Base-by-base conservation (phyloP, 345 rosid genomes). In the Zanthoxylum bungeanum region DNA sequence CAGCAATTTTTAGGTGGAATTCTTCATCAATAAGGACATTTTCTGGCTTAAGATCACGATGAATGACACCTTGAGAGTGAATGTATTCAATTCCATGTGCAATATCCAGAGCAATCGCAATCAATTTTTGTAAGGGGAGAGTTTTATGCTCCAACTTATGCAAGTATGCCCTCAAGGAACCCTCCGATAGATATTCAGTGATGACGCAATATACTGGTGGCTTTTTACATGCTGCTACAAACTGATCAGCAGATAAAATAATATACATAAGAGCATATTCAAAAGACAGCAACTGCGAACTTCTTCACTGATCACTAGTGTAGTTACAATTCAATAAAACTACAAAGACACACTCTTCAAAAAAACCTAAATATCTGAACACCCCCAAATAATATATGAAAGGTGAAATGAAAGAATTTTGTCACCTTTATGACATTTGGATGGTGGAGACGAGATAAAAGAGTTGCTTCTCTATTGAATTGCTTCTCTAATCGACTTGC, bases 31-130 rank as follows among this genome's bases (percentile, higher is more conserved):
- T 84, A 46, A 96, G 90, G 66, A 96, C 72, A 65, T 96, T 96
- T 73, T 96, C 99, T 0, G 99, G 99, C 80, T 96, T 96, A 75
- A 96, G 97, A 83, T 96, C 99, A 9, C 99, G 91, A 71, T 96
- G 99, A 67, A 93, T 91, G 76, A 96, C 73, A 62, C 86, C 94
- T 51, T 82, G 90, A 39, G 97, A 91, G 75, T 96, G 99, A 51
- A 96, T 86, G 70, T 88, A 96, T 55, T 91, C 95, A 98, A 96
- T 91, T 64, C 97, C 99, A 30, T 76, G 89, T 57, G 99, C 97
- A 73, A 95, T 79, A 64, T 92, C 98, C 21, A 91, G 80, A 69
- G 93, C 93, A 72, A 89, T 74, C 21, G 82, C 77, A 64, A 88
- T 80, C 60, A 91, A 77, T 74, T 87, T 89, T 73, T 78, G 73